phyloP scores from a whole-genome alignment of 768 basidiomycete genomes.

The Clitopilus passeckerianus region DNA sequence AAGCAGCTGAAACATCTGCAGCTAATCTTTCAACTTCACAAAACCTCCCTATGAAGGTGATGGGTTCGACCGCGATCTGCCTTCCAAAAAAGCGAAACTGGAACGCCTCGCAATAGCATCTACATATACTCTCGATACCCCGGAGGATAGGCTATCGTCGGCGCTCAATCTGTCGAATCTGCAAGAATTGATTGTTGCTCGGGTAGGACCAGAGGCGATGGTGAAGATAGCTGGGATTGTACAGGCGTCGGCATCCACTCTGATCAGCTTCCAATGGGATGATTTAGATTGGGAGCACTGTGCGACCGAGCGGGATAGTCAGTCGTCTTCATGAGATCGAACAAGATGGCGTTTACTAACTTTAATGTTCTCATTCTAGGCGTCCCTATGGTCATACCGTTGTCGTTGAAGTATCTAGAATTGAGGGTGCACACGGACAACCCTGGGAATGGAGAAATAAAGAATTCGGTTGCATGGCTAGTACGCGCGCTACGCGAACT shows the following conservation, averaged over 20 bases:
- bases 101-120: not conserved
- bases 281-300: not conserved
- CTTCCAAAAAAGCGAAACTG: not conserved
- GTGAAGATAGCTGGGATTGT: not conserved
- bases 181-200: not conserved
- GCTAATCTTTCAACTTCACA: not conserved
- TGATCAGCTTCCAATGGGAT: not conserved
- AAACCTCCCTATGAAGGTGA: too few relatives aligned
- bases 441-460: not conserved
- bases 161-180: not conserved
- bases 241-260: not conserved
- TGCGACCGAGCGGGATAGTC: not conserved
- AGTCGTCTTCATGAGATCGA: not conserved
- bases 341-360: not conserved
- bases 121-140: not conserved
- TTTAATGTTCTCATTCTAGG: not conserved
- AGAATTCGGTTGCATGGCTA: not conserved
- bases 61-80: too few relatives aligned
- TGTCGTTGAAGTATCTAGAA: not conserved
- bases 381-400: not conserved
- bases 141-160: not conserved
- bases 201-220: not conserved
- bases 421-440: not conserved
- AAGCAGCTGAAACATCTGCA: not conserved
- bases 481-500: not conserved